phyloP scores from a whole-genome alignment of 1,284 basidiomycete species.

The Cystobasidium sp. region DNA sequence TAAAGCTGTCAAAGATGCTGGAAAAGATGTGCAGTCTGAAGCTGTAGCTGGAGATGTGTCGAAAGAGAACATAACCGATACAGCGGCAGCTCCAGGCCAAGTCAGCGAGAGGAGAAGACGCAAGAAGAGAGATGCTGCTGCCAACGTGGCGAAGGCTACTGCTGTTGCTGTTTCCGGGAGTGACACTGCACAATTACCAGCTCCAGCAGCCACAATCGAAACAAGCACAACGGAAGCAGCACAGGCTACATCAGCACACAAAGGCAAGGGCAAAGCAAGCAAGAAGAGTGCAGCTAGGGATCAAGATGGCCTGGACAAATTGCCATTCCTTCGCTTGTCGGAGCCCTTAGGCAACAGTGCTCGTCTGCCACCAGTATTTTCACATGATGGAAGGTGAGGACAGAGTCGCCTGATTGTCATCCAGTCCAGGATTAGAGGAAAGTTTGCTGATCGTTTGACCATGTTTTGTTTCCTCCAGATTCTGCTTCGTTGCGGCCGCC shows the following conservation, averaged over 20 bases:
- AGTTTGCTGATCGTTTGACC: slow-evolving; percentile 40
- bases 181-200: not conserved
- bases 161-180: too few species aligned
- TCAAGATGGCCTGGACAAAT: not conserved
- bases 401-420: slow-evolving; percentile 32
- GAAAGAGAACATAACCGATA: too few species aligned
- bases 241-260: slow-evolving; percentile 53
- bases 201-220: not conserved
- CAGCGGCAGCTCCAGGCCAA: too few species aligned
- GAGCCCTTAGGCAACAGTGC: slow-evolving; percentile 20
- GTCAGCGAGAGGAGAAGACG: too few species aligned
- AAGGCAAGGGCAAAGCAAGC: slow-evolving; percentile 24
- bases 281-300: not conserved
- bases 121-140: not conserved
- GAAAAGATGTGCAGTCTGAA: slow-evolving; percentile 10
- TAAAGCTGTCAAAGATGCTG: slow-evolving; percentile 2
- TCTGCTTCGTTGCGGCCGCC: slow-evolving; percentile 82
- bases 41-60: too few species aligned
- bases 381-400: slow-evolving; percentile 79
- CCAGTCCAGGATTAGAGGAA: slow-evolving; percentile 45
- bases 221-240: not conserved
- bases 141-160: not conserved
- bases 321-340: slow-evolving; percentile 31
- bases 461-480: slow-evolving; percentile 62
- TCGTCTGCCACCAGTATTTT: slow-evolving; percentile 72